Base-by-base conservation (phyloP, 306 rosid species). In the Oxytropis ochrocephala region DNA sequence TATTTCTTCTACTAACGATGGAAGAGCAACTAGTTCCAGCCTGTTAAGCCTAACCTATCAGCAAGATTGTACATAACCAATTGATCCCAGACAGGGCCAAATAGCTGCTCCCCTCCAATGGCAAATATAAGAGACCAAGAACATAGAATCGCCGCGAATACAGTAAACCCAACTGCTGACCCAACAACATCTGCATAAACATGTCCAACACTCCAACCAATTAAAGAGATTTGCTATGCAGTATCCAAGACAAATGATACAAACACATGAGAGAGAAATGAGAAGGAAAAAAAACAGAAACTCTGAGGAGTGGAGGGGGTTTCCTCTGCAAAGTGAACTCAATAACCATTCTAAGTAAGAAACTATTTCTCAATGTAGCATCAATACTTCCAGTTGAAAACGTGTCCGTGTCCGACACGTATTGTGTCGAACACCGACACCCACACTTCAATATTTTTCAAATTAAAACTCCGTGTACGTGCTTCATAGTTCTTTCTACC, bases 41-140 rank as follows among this genome's bases (percentile, higher is more conserved):
- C 74, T 13, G 83, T 76, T 83, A 90, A 75, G 47, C 97, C 98
- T 21, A 86, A 27, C 80, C 73, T 88, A 72, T 93, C 98, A 74
- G 98, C 97, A 59, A 93, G 88, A 72, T 90, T 93, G 85, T 93
- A 90, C 90, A 93, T 78, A 54, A 93, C 90, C 47, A 93, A 75
- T 67, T 94, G 85, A 78, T 87, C 81, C 97, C 99, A 90, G 53
- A 84, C 85, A 61, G 96, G 85, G 5, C 99, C 97, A 0, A 94
- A 87, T 56, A 94, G 89, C 30, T 50, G 81, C 62, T 88, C 85
- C 57, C 99, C 99, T 69, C 99, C 96, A 38, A 88, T 70, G 58
- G 91, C 43, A 71, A 94, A 94, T 13, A 97, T 88, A 51, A 94
- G 75, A 58, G 96, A 92, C 98, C 99, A 94, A 2, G 96, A 85